Conservation (phyloP, 129 eudicot species). For the Daucus carota region DH1_v3.0 NC_030387.2:4918001-4918500, state of each 20-base stretch:
- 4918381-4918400: not conserved
- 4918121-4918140: conserved; percentile 88
- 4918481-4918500: not conserved
- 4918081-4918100: not conserved
- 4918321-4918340: not conserved
- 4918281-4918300: not conserved
- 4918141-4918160: not conserved
- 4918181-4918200: no score
- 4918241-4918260: not conserved
- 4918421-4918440: not conserved
- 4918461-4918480: not conserved
- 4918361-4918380: not conserved
- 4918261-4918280: not conserved
- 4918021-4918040: conserved; percentile 3
- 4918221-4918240: no score
- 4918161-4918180: not conserved
- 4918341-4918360: not conserved
- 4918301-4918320: not conserved
- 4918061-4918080: not conserved
- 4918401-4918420: not conserved
- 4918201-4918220: no score
- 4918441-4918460: not conserved
- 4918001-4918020: not conserved
- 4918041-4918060: conserved; percentile 6
- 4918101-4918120: conserved; percentile 63